Base-by-base conservation (phyloP, 441 rosid species). In the Adansonia gregorii region DNA sequence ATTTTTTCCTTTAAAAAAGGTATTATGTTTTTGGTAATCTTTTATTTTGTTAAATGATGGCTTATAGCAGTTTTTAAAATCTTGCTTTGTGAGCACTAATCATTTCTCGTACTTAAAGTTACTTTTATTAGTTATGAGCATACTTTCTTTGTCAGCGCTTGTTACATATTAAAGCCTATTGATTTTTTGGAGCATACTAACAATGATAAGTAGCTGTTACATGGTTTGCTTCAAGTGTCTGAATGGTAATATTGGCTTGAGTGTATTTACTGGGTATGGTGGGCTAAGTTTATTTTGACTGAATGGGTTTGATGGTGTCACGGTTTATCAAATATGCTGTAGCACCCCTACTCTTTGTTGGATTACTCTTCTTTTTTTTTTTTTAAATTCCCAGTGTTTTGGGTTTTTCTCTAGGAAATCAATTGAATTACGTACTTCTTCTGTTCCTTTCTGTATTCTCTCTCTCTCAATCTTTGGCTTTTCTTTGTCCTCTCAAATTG, bases 91-190 rank as follows among this genome's bases (percentile, higher is more conserved):
- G 17, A 69, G 59, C 17, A 7, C 73, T 49, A 49, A 4, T 69
- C 27, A 51, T 24, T 69, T 15, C 22, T 51, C 73, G 27, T 51
- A 9, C 45, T 27, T 9, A 27, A 69, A 69, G 74, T 4, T 67
- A 67, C 8, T 20, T 14, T 6, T 15, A 15, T 7, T 70, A 27
- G 58, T 49, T 70, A 27, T 51, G 45, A 3, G 60, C 39, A 39
- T 24, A 65, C 41, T 39, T 65, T 65, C 69, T 65, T 69, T 51
- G 27, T 49, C 22, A 2, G 43, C 24, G 43, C 59, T 69, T 49
- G 43, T 51, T 43, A 20, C 54, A 19, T 45, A 45, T 15, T 15
- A 17, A 66, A n/a, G 51, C 15, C 27, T 67, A 43, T 67, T 43
- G 52, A 10, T 67, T 67, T 67, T 15, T 43, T 64, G 19, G 48